Base-by-base conservation (phyloP, 495 filamentous ascomycete genomes). In the Podospora appendiculata region DNA sequence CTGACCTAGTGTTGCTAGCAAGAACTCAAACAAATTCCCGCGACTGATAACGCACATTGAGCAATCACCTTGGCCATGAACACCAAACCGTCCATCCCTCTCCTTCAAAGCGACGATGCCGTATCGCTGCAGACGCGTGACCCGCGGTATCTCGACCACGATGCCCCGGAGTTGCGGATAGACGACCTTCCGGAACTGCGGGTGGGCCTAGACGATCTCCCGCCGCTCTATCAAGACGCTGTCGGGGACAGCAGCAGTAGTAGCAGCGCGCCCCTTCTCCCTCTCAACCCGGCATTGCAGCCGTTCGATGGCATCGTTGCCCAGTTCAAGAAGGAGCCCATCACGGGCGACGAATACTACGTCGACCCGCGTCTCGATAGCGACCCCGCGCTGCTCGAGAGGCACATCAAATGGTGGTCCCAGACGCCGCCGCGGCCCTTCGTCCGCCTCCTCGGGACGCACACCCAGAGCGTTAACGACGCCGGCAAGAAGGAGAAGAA, bases 371-470 rank as follows among this genome's bases (percentile, higher is more conserved):
- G 61, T 32, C 63, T 77, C 17, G 74, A 77, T 46, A 48, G 19
- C 6, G 61, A 77, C 39, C 73, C 76, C 0, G 45, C 53, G 1
- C 44, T 55, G 6, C 72, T 83, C 34, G 69, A 75, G 40, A 44
- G 53, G 0, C 69, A 75, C 53, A 67, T 83, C 47, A 57, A 56
- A 6, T 41, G 57, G 2, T 74, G 74, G 32, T 66, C 75, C 2
- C 48, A 45, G 12, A 62, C 66, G 9, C 75, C 79, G 2, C 77
- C 76, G 7, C 68, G 72, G 32, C 73, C 72, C 0, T 70, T 64
- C 16, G 61, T 80, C 12, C 68, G 70, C 19, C 59, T 83, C 10
- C 56, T 64, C 42, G 80, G 80, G 18, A 76, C 69, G 0, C 79
- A 83, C 60, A 62, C 53, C 38, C 68, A 79, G 59, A 74, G 67